Conservation (phyloP, 257 asterid species). For the Solanum peruvianum region DNA sequence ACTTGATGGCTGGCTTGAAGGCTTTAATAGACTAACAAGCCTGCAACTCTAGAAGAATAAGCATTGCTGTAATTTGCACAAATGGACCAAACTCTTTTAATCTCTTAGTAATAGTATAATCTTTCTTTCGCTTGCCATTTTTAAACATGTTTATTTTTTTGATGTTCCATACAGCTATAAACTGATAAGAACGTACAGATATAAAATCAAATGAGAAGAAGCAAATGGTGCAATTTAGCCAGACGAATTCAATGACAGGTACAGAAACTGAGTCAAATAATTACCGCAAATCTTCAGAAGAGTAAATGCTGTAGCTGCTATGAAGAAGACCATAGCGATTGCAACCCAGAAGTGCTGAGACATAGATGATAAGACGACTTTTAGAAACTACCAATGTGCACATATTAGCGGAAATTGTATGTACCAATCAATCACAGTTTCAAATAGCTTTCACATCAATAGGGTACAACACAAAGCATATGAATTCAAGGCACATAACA, state of each 20-base stretch:
- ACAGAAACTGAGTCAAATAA: not conserved
- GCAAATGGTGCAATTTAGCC: not conserved
- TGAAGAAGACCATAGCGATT: conserved; percentile 90
- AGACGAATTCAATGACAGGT: not conserved
- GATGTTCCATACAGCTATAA: not conserved
- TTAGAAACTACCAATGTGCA: not conserved
- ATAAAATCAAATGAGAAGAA: not conserved
- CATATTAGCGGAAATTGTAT: not conserved
- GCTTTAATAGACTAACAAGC: not conserved
- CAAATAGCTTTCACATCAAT: not conserved
- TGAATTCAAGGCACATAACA: not conserved
- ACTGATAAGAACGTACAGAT: not conserved
- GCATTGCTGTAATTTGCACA: not conserved
- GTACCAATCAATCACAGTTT: not conserved
- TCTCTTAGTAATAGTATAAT: not conserved
- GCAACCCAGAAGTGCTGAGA: conserved; percentile 99
- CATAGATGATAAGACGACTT: conserved; percentile 4
- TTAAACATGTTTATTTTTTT: not conserved
- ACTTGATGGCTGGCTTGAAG: not conserved
- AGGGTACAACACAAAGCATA: not conserved
- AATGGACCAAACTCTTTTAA: not conserved
- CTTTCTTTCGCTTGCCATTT: not conserved
- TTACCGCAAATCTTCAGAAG: conserved; percentile 84
- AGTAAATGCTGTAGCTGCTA: conserved; percentile 88
- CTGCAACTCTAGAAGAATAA: not conserved